Evolutionary conservation across 257 asterid genomes (phyloP).

Genomic region (Solanum microdontum): DNA sequence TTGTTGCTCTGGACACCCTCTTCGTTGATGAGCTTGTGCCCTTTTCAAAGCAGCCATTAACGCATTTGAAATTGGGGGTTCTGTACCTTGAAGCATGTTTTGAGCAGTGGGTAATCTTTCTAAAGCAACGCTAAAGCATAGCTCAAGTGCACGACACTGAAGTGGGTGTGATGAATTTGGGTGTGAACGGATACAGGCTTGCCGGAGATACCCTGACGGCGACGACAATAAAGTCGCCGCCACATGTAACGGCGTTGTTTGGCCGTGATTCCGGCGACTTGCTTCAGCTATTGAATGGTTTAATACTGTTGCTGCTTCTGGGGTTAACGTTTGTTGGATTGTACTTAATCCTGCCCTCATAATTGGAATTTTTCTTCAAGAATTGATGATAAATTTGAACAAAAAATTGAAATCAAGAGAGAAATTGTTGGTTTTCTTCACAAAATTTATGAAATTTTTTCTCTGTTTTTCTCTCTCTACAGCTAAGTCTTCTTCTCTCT

Average conservation of each 20-base stretch:
- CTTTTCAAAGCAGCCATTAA: constrained; percentile 80
- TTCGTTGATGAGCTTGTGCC: constrained; percentile 82
- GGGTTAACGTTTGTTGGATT: constrained; percentile 79
- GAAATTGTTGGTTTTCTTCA: constrained; percentile 15
- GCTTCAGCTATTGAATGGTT: constrained; percentile 85
- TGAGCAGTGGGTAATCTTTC: constrained; percentile 78
- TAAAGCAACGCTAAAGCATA: constrained; percentile 80
- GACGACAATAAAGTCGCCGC: constrained; percentile 79
- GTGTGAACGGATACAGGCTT: constrained; percentile 85
- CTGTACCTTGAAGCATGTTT: constrained; percentile 20
- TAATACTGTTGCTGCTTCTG: constrained; percentile 68
- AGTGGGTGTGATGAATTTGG: constrained; percentile 91
- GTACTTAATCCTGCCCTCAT: constrained; percentile 91
- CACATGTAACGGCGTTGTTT: constrained; percentile 91
- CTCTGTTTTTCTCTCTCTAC: constrained; percentile 4
- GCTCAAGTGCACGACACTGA: constrained; percentile 91
- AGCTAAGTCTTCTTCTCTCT: constrained; percentile 11
- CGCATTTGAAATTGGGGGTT: constrained; percentile 84
- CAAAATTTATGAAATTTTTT: background rate
- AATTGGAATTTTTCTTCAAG: background rate
- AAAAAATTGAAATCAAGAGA: background rate
- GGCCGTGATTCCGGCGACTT: constrained; percentile 78
- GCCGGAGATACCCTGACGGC: constrained; percentile 69
- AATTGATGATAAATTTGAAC: background rate
- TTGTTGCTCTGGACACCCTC: constrained; percentile 91